Base-by-base conservation (phyloP, 1,284 basidiomycete genomes). In the Ceratobasidium sp. region DNA sequence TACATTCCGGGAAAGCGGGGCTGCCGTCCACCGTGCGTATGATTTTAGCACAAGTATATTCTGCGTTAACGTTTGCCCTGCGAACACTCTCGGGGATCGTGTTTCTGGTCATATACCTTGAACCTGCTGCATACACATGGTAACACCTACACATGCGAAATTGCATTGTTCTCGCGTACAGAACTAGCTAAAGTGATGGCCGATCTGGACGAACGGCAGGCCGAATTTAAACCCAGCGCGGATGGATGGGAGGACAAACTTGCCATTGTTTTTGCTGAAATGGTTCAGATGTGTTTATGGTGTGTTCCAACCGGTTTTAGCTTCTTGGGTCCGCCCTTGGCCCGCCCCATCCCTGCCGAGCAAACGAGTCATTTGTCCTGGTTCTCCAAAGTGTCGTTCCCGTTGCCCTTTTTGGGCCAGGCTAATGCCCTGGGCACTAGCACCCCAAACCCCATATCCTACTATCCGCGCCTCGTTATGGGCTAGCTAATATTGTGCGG, bases 231-330 rank as follows among this genome's bases (percentile, higher is more conserved):
- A 14, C 2, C 76, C 90, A 16, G 79, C 80, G 56, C 83, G 1
- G 85, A 90, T 76, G 69, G 59, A 1, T 73, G 69, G 69, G 82
- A 86, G 0, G 83, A 84, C 11, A 89, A 89, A 74, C 81, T 92
- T 7, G 83, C 85, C 51, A 84, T 91, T 0, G 81, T 94, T 22
- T 96, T 95, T 82, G 86, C 87, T 77, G 91, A 94, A 81, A 94
- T 96, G 90, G 86, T 94, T 13, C 92, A 94, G 79, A 94, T 94
- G 88, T 93, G 92, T 82, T 85, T 96, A 24, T 96, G 94, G 94
- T 89, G 75, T 65, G 85, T 75, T 19, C 31, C 24, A 31, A 14
- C 24, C 14, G 24, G 34, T 19, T 24, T 7, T 69, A 37, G 46
- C 41, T 58, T n/a, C 34, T 22, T 6, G 37, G n/a, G 27, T 66